phyloP scores from a whole-genome alignment of 2,329 filamentous ascomycete species.

The Corinectria fuckeliana region DNA sequence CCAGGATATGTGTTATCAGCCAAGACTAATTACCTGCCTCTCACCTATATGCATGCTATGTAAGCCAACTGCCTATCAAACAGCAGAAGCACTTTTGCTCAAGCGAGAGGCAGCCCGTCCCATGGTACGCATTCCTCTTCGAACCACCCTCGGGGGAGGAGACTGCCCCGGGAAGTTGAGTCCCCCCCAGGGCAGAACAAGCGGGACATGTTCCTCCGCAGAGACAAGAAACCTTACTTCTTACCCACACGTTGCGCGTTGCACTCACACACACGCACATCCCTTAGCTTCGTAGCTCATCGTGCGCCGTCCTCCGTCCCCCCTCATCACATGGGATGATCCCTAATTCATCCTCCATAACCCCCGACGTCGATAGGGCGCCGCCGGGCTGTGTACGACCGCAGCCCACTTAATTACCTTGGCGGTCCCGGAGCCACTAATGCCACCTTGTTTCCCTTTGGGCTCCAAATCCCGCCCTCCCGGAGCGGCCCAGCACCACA shows the following conservation, averaged over 20 bases:
- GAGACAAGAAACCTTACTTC: background rate
- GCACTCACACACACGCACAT: background rate
- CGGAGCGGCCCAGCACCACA: constrained; percentile 7
- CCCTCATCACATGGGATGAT: background rate
- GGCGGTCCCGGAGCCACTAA: constrained; percentile 33
- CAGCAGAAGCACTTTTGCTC: no score
- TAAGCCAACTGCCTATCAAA: no score
- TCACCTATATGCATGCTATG: no score
- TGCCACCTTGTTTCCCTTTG: constrained; percentile 38
- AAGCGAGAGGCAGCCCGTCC: background rate
- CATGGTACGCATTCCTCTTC: background rate
- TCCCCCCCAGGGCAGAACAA: background rate
- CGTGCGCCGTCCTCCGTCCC: no score
- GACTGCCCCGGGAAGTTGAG: background rate
- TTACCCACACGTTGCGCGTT: no score
- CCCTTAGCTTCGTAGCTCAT: background rate
- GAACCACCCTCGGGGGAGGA: background rate
- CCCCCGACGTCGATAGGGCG: background rate
- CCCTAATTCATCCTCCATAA: background rate
- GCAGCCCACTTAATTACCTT: constrained; percentile 22
- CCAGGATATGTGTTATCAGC: background rate
- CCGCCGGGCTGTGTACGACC: background rate
- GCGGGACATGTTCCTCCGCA: background rate
- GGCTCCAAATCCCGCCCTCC: constrained; percentile 17
- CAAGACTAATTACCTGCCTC: no score